phyloP scores from a whole-genome alignment of 768 basidiomycete species.

The Candolleomyces efflorescens region DNA sequence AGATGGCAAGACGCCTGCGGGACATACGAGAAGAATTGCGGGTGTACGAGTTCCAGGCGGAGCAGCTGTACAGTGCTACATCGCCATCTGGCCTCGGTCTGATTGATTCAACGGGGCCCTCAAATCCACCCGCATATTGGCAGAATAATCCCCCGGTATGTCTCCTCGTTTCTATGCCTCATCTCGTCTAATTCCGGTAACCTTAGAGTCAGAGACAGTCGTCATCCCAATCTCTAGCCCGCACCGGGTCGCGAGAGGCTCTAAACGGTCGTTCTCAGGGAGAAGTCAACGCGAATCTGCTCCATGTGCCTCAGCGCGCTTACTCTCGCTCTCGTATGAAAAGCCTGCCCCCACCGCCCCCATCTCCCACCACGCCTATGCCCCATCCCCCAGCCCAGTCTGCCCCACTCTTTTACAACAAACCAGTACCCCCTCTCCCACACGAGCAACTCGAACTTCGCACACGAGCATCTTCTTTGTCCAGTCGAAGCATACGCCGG shows the following conservation, averaged over 20 bases:
- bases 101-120: constrained; percentile 20
- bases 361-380: constrained; percentile 36
- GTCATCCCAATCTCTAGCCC: constrained; percentile 5
- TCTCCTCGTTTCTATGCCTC: background rate
- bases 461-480: constrained; percentile 23
- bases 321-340: background rate
- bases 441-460: constrained; percentile 16
- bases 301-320: constrained; percentile 4
- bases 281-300: background rate
- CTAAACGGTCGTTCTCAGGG: constrained; percentile 5
- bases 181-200: background rate
- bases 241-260: constrained; percentile 1
- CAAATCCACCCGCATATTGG: constrained; percentile 1
- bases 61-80: constrained; percentile 37
- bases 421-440: constrained; percentile 31
- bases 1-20: constrained; percentile 45
- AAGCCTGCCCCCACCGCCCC: constrained; percentile 26
- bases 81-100: constrained; percentile 25
- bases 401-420: constrained; percentile 23
- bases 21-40: constrained; percentile 41
- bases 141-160: background rate
- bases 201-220: constrained; percentile 5
- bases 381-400: constrained; percentile 29
- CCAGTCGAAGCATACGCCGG: constrained; percentile 29
- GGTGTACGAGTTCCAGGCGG: constrained; percentile 43